These are phyloP conservation scores for Candida pseudoviswanathii DNA, from an alignment of 1,139 yeast genomes.

Conservation along the genomic window DNA sequence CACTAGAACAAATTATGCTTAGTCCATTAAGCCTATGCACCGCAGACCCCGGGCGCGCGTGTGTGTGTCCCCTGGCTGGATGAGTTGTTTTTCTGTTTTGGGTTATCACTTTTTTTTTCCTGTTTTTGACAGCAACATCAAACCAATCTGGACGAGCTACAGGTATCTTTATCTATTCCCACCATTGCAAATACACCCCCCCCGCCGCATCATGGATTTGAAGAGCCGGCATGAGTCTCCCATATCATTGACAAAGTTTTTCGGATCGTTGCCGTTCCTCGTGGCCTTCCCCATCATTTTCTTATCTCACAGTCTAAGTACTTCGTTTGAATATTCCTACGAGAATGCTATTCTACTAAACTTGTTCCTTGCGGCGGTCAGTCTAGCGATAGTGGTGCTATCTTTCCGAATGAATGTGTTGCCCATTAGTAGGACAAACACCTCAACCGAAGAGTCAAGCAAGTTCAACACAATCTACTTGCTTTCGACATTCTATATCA, in stretches of 20 bases:
- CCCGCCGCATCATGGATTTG: neutral
- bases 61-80: no score
- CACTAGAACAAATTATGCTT: no score
- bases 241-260: slow-evolving; percentile 1
- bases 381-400: slow-evolving; percentile 7
- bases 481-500: slow-evolving; percentile 8
- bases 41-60: no score
- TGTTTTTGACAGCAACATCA: neutral
- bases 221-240: slow-evolving; percentile 5
- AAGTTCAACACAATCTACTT: slow-evolving; percentile 8
- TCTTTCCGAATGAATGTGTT: slow-evolving; percentile 8
- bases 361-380: slow-evolving; percentile 9
- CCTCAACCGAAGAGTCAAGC: neutral
- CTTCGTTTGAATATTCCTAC: slow-evolving; percentile 3
- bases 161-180: no score
- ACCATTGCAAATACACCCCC: neutral
- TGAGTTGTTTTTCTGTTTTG: neutral
- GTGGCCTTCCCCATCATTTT: slow-evolving; percentile 30
- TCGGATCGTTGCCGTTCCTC: slow-evolving; percentile 32
- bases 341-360: slow-evolving; percentile 9
- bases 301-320: slow-evolving; percentile 21
- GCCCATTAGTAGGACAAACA: slow-evolving; percentile 5
- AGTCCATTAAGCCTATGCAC: no score
- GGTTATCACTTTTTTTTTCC: neutral
- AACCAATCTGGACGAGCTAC: no score